Conservation (phyloP, 2,329 filamentous ascomycete species). For the Endoconidiophora laricicola region DNA sequence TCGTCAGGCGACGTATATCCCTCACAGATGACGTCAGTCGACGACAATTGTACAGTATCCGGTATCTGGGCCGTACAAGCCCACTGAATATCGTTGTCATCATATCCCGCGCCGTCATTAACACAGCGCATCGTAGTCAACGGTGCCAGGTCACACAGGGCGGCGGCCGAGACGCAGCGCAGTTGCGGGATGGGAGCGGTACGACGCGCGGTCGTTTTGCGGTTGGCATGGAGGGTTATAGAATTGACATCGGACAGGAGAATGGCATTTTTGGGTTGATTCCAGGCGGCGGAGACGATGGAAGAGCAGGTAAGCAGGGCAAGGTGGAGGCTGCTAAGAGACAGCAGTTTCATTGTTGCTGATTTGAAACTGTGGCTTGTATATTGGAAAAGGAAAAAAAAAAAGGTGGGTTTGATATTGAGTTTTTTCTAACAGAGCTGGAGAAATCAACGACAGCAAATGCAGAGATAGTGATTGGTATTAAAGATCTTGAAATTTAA, state of each 20-base stretch:
- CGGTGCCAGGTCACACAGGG: conserved; percentile 50
- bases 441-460: no score
- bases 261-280: conserved; percentile 28
- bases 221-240: conserved; percentile 54
- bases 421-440: no score
- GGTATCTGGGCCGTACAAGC: conserved; percentile 55
- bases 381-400: no score
- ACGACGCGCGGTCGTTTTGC: conserved; percentile 59
- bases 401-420: no score
- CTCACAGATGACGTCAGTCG: conserved; percentile 84
- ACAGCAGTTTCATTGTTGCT: no score
- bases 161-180: conserved; percentile 51
- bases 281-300: neutral
- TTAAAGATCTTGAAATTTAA: no score
- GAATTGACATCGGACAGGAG: conserved; percentile 49
- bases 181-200: conserved; percentile 63
- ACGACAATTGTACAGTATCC: conserved; percentile 51
- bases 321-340: neutral
- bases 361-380: neutral
- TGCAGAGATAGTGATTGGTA: no score
- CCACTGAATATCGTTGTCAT: conserved; percentile 73
- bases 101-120: conserved; percentile 70
- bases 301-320: neutral
- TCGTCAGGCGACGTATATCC: conserved; percentile 66
- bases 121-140: conserved; percentile 62